phyloP scores from a whole-genome alignment of 2,329 filamentous ascomycete species.

The Penicillium sp. region DNA sequence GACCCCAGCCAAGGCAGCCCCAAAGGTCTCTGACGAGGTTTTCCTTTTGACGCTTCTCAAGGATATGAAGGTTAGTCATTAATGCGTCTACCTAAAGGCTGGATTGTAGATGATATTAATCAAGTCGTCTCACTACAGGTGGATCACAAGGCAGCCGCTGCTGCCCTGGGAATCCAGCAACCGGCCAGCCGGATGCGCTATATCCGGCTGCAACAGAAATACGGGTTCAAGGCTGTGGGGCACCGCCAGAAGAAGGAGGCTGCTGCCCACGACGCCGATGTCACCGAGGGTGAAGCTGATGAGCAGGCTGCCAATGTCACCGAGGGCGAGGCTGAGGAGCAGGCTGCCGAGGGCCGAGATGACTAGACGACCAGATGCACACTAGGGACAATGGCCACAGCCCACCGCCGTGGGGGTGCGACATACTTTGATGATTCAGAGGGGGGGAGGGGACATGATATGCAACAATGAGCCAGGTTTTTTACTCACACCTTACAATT shows the following conservation, averaged over 20 bases:
- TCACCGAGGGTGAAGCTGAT: not conserved
- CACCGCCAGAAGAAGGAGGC: not conserved
- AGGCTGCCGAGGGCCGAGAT: not conserved
- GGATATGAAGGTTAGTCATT: rapidly evolving
- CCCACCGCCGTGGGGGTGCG: not conserved
- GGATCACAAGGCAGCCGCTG: rapidly evolving
- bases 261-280: not conserved
- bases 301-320: not conserved
- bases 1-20: not conserved
- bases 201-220: not conserved
- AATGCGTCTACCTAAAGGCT: not conserved
- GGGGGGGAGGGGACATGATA: rapidly evolving
- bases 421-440: not conserved
- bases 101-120: not conserved
- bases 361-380: not conserved
- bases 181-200: not conserved
- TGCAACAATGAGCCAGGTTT: not conserved
- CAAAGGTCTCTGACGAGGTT: not conserved
- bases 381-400: no score
- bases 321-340: not conserved
- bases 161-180: not conserved
- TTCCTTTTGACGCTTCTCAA: not conserved
- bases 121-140: not conserved
- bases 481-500: no score
- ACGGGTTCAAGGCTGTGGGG: rapidly evolving